Evolutionary conservation across 352 stramenopile genomes (phyloP).

Genomic region (Phytophthora kernoviae): DNA sequence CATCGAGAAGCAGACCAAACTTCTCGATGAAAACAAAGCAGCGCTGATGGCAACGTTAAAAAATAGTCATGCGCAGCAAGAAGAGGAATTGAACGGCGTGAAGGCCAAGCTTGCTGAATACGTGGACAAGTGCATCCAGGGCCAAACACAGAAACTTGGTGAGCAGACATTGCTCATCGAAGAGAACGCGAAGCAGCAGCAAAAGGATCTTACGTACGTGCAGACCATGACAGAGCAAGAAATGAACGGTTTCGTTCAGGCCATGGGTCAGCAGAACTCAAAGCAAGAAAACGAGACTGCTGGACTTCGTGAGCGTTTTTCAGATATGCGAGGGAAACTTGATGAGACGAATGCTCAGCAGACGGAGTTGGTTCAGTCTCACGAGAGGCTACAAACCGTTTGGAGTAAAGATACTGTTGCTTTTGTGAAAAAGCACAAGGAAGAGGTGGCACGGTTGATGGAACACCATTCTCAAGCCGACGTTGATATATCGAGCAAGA

Average conservation of each 20-base stretch:
- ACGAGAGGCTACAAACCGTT: slow-evolving; percentile 18
- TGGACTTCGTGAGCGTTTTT: slow-evolving; percentile 33
- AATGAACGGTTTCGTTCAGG: slow-evolving; percentile 41
- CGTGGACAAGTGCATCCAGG: slow-evolving; percentile 51
- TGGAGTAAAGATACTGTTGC: slow-evolving; percentile 22
- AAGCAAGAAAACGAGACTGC: slow-evolving; percentile 36
- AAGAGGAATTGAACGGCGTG: slow-evolving; percentile 47
- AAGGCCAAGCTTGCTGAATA: slow-evolving; percentile 50
- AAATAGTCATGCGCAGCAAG: slow-evolving; percentile 38
- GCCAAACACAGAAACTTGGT: slow-evolving; percentile 41
- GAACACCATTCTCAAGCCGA: slow-evolving; percentile 30
- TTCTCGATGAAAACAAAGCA: slow-evolving; percentile 44
- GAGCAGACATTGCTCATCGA: slow-evolving; percentile 55
- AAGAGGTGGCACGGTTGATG: slow-evolving; percentile 20
- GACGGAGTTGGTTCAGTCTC: slow-evolving; percentile 28
- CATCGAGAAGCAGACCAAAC: slow-evolving; percentile 47
- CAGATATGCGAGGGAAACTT: slow-evolving; percentile 28
- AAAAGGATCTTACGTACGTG: slow-evolving; percentile 41
- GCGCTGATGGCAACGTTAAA: slow-evolving; percentile 36
- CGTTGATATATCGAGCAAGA: slow-evolving; percentile 16
- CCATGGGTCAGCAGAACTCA: slow-evolving; percentile 31
- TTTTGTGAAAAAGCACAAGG: slow-evolving; percentile 16
- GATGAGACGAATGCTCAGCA: slow-evolving; percentile 21
- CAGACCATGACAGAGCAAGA: slow-evolving; percentile 43
- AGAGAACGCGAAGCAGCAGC: slow-evolving; percentile 35